Conservation (phyloP, 495 filamentous ascomycete genomes). For the Aspergillus kassunensis region DNA sequence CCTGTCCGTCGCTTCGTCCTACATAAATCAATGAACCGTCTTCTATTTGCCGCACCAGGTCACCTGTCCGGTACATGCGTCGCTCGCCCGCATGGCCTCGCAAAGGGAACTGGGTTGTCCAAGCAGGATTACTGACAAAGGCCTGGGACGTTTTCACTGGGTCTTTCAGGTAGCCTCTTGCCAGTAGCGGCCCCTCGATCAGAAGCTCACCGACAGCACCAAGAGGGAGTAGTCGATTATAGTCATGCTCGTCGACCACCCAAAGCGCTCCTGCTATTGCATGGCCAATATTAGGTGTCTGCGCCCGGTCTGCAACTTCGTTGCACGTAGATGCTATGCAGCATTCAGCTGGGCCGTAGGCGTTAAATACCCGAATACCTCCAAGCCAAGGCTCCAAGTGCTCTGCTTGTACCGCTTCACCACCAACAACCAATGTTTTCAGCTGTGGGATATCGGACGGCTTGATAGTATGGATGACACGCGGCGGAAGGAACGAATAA, state of each 20-base stretch:
- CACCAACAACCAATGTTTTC: constrained; percentile 8
- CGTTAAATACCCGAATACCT: constrained; percentile 38
- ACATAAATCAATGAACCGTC: constrained; percentile 48
- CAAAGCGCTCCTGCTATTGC: constrained; percentile 37
- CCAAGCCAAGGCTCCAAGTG: constrained; percentile 34
- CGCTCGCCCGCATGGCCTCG: neutral
- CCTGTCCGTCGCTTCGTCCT: constrained; percentile 52
- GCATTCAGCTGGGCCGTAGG: constrained; percentile 49
- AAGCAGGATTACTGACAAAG: constrained; percentile 38
- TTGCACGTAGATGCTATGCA: constrained; percentile 16
- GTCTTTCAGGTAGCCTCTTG: constrained; percentile 46
- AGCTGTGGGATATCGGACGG: constrained; percentile 6
- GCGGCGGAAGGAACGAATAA: constrained; percentile 19
- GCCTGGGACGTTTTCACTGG: constrained; percentile 37
- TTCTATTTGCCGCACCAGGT: constrained; percentile 45
- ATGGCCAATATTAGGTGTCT: constrained; percentile 28
- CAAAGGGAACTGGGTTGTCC: neutral
- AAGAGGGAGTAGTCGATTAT: constrained; percentile 46
- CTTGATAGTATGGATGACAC: constrained; percentile 11
- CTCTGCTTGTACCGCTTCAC: constrained; percentile 11
- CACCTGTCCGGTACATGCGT: constrained; percentile 57
- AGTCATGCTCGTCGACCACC: constrained; percentile 49
- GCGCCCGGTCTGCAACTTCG: constrained; percentile 1
- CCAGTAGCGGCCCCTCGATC: constrained; percentile 52
- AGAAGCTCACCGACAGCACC: constrained; percentile 53